Evolutionary conservation across 75 land plant genomes (phyloP), one percentile per base, ranked within the genome.

Genomic region (Cupressus sempervirens): DNA sequence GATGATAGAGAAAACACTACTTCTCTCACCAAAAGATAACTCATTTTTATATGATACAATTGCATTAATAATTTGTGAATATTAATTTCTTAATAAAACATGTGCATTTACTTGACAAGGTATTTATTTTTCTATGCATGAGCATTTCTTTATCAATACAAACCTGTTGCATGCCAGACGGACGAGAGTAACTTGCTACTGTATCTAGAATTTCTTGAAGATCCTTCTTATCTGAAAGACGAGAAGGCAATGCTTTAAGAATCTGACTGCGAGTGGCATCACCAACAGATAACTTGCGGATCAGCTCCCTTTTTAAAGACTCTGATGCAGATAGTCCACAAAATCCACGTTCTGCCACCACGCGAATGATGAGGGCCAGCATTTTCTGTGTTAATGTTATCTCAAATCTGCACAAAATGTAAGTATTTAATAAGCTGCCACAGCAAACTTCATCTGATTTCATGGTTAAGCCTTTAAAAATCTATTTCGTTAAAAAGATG

Each of bases 131-230:
- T 11, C 52, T 41, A 29, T 8, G 80, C 53, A 84, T 70, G 29
- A 20, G 36, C 16, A 77, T 52, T 87, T 36, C 11, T 45, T 35
- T 62, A 50, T 43, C 48, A 84, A 80, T 40, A n/a, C 48, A 77
- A 38, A 97, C 99, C 99, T 96, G 99, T 84, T 92, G 95, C 91
- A 96, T 91, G 48, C 98, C 97, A 85, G 96, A 95, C 65, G 99
- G 99, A 80, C 90, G 87, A 20, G 91, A 88, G 89, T 94, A 98
- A n/a, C 50, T 76, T 20, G 99, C 95, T 85, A 98, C 82, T 1
- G 82, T 80, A 85, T 93, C 93, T 72, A 98, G 84, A 54, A 88
- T 88, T 32, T 93, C 90, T 85, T 93, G 98, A 56, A 97, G 86
- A 56, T 94, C 87, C 70, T 92, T 85, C 86, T 81, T 89, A 68